These are phyloP conservation scores for Paraphaeosphaeria sporulosa DNA, from an alignment of 2,329 filamentous ascomycete genomes.

Conservation along the genomic window DNA sequence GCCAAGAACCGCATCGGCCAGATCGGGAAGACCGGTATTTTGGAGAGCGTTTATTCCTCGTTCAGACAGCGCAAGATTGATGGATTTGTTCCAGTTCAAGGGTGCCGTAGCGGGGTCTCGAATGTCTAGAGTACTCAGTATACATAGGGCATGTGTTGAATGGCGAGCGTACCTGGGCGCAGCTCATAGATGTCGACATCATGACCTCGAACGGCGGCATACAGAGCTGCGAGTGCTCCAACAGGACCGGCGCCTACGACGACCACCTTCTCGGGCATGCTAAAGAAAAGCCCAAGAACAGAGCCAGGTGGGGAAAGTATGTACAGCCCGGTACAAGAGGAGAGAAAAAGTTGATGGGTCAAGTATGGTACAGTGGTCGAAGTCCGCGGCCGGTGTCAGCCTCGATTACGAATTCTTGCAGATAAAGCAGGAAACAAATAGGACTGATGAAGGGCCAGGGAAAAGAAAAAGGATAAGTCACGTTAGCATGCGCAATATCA, in stretches of 20 bases:
- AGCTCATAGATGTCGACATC: conserved; percentile 95
- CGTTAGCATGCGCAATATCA: conserved; percentile 3
- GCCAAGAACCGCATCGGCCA: conserved; percentile 76
- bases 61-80: conserved; percentile 94
- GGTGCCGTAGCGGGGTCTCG: conserved; percentile 82
- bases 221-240: conserved; percentile 88
- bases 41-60: conserved; percentile 89
- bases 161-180: conserved; percentile 73
- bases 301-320: conserved; percentile 12
- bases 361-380: not conserved
- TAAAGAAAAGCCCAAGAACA: conserved; percentile 8
- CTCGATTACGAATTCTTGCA: not conserved
- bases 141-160: not conserved
- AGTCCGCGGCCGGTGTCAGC: conserved; percentile 9
- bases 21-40: conserved; percentile 68
- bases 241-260: conserved; percentile 94
- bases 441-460: not conserved
- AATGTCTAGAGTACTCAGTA: conserved; percentile 69
- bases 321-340: not conserved
- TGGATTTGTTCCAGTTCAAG: conserved; percentile 97
- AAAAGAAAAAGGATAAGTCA: conserved; percentile 4
- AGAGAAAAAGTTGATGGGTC: not conserved
- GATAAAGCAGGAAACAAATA: not conserved
- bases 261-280: conserved; percentile 70
- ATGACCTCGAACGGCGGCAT: conserved; percentile 87